These are phyloP conservation scores for Phaeosphaeriaceae sp. DNA, from an alignment of 2,329 filamentous ascomycete genomes.

Conservation along the genomic window DNA sequence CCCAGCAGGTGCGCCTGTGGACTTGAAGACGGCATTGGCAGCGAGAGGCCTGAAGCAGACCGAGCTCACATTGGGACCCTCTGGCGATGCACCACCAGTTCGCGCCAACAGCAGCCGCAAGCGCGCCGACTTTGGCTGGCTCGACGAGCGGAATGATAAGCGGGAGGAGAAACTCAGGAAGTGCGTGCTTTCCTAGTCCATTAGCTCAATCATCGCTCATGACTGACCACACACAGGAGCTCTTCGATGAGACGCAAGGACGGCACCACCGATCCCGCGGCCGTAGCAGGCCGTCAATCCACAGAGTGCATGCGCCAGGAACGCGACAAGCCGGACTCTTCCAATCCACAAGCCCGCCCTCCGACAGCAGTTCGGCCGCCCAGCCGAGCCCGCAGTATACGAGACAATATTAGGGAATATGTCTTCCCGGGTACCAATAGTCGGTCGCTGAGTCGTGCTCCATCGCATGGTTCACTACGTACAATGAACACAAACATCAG, in stretches of 20 bases:
- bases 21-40: conserved; percentile 36
- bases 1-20: conserved; percentile 39
- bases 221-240: conserved; percentile 39
- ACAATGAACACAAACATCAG: conserved; percentile 15
- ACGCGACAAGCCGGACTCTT: conserved; percentile 44
- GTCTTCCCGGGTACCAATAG: conserved; percentile 48
- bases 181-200: conserved; percentile 47
- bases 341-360: conserved; percentile 25
- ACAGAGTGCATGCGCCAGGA: conserved; percentile 56
- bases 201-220: conserved; percentile 49
- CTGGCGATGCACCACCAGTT: conserved; percentile 26
- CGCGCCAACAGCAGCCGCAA: conserved; percentile 45
- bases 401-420: conserved; percentile 51
- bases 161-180: conserved; percentile 31
- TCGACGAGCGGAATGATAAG: conserved; percentile 29
- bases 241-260: conserved; percentile 40
- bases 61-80: conserved; percentile 2
- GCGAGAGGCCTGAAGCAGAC: conserved; percentile 34
- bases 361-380: conserved; percentile 37
- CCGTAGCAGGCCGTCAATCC: conserved; percentile 48
- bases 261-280: conserved; percentile 44
- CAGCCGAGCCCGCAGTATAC: conserved; percentile 48
- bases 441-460: conserved; percentile 35
- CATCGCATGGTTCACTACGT: conserved; percentile 45
- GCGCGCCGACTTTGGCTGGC: conserved; percentile 35